Conservation (phyloP, 1,284 basidiomycete species). For the Trichosporon sp. region DNA sequence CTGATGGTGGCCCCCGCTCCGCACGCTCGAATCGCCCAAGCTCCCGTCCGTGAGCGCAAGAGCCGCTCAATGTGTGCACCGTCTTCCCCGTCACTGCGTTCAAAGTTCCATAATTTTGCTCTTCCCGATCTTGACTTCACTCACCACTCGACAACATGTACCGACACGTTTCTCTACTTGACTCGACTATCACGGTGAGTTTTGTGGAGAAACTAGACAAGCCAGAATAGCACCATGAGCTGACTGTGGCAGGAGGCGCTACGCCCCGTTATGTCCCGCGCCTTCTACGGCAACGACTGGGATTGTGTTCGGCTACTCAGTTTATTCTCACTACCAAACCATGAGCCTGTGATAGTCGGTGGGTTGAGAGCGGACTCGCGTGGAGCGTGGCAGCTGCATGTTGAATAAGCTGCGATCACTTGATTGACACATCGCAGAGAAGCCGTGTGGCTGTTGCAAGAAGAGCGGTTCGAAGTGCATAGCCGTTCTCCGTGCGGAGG, state of each 20-base stretch:
- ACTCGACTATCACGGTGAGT: background rate
- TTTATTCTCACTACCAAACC: background rate
- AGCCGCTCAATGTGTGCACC: background rate
- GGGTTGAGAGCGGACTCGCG: too few relatives aligned
- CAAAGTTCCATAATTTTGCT: background rate
- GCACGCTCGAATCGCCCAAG: background rate
- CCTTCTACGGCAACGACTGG: background rate
- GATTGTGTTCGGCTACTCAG: slow-evolving; percentile 7
- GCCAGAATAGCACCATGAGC: background rate
- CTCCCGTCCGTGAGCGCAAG: background rate
- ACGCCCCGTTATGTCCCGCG: slow-evolving; percentile 7
- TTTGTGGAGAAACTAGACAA: background rate
- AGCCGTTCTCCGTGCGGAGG: background rate
- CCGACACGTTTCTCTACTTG: background rate
- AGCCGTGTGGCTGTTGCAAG: background rate
- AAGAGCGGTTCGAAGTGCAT: background rate
- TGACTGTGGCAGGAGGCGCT: background rate
- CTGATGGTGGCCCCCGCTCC: background rate
- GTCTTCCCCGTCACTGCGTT: background rate
- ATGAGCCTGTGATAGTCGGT: background rate
- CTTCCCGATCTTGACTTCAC: background rate
- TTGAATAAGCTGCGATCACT: background rate
- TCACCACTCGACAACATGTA: background rate
- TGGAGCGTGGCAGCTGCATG: too few relatives aligned
- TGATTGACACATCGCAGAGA: background rate